phyloP scores from a whole-genome alignment of 1,139 yeast species.

The Blastobotrys apis region DNA sequence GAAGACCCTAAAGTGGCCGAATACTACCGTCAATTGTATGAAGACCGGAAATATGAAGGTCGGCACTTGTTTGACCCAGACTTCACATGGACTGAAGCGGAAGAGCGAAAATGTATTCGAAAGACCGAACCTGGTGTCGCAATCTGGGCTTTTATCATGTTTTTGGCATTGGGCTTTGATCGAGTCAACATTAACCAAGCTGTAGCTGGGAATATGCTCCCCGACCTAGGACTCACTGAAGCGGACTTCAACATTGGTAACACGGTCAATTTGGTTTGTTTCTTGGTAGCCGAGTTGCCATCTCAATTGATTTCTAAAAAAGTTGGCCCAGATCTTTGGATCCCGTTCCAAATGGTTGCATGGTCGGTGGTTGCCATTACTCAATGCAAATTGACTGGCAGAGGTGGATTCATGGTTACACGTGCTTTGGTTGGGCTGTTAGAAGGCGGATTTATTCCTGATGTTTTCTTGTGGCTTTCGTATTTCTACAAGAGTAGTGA shows the following conservation, averaged over 20 bases:
- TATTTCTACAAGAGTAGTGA: conserved; percentile 51
- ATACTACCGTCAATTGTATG: conserved; percentile 42
- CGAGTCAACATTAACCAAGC: conserved; percentile 51
- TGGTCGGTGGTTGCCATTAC: conserved; percentile 50
- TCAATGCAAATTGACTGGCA: conserved; percentile 42
- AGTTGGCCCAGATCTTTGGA: conserved; percentile 52
- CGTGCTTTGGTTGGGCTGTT: conserved; percentile 46
- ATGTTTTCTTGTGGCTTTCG: conserved; percentile 48
- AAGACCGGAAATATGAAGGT: conserved; percentile 44
- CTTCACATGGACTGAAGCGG: conserved; percentile 45
- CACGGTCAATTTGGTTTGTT: conserved; percentile 43
- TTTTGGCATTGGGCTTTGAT: conserved; percentile 49
- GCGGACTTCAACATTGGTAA: conserved; percentile 48
- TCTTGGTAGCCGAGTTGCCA: conserved; percentile 49
- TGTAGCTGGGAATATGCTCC: conserved; percentile 46
- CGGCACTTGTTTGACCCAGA: conserved; percentile 45
- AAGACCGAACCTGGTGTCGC: conserved; percentile 46
- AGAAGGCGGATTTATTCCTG: conserved; percentile 56
- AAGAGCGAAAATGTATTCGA: conserved; percentile 41
- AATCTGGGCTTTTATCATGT: conserved; percentile 46
- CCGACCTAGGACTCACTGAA: conserved; percentile 44
- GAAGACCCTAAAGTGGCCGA: conserved; percentile 43
- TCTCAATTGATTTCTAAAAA: conserved; percentile 50
- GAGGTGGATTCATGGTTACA: conserved; percentile 39
- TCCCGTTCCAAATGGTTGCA: conserved; percentile 47